Evolutionary conservation across 2,329 filamentous ascomycete genomes (phyloP), one percentile per base, ranked within the genome.

Genomic region (Ascocoryne sarcoides): DNA sequence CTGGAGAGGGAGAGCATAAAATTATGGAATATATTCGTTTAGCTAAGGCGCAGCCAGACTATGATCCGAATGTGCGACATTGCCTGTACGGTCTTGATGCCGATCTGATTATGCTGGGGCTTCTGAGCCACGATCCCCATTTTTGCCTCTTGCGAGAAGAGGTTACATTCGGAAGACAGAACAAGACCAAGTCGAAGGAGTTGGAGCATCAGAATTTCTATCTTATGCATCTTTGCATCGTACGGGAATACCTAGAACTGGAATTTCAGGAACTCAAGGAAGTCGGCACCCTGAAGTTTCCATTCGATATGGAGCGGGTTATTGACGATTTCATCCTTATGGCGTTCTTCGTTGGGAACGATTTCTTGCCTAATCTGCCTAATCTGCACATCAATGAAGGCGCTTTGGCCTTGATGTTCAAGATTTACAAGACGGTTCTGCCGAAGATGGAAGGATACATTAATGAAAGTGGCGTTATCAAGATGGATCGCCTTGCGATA

Each of bases 11-110:
- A 55, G 92, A 98, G 65, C 92, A 98, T 70, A 98, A 98, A 69
- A 95, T 98, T 65, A 98, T 98, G 92, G 93, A 98, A 65, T 98
- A 98, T 64, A 98, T 98, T 63, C 84, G 92, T 53, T 86, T 93
- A 64, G 86, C 92, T 47, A 96, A 96, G 70, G 88, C 90, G 36
- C 92, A 98, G 63, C 85, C 85, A 2, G 78, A 82, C 48, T 98
- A 98, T 64, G 82, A 95, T 61, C 76, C 86, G 36, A 96, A 98
- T 57, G 78, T 95, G 47, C 85, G 92, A 43, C 92, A 98, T 65
- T 98, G 93, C 64, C 72, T 98, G 48, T 98, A 98, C 65, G 93
- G 93, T 17, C 75, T 98, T 36, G 92, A 98, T 65, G 92, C 92
- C 32, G 92, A 98, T 68, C 69, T 98, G 49, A 98, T 98, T 69